Evolutionary conservation across 2,329 filamentous ascomycete species (phyloP), one percentile per base, ranked within the genome.

Genomic region (Colletotrichum navitas): DNA sequence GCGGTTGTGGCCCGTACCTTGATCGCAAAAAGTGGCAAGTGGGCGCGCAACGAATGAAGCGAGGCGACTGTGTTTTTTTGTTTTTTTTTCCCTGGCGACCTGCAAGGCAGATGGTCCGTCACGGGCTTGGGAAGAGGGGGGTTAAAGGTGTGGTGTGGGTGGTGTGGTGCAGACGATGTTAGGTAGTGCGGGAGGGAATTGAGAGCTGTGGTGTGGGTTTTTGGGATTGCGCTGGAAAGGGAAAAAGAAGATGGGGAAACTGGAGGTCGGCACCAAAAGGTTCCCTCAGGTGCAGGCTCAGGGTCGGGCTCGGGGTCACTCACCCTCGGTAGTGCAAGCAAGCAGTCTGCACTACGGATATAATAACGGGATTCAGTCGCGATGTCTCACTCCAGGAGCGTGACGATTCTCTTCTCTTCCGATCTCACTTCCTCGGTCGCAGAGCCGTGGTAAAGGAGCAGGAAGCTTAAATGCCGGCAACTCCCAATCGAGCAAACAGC

Each of bases 191-290:
- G 62, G 66, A 71, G 66, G 62, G 68, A 71, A 66, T 62, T 70
- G 70, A 61, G 54, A 70, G 61, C 65, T 58, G 64, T 63, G 66
- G 59, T 69, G 70, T 69, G 67, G 70, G 70, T 72, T 62, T 72
- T 72, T 62, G 66, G 63, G 55, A 58, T 68, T 71, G 65, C 68
- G 65, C 68, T 71, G 59, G 65, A 63, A 71, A 54, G 58, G 68
- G 65, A 63, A 71, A 67, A 68, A 60, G 54, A 71, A 60, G 58
- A 71, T 71, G 65, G 68, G 54, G 68, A 71, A 71, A 71, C 65
- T 68, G 54, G 66, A 69, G 65, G 68, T 68, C 43, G 47, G 68
- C 54, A 68, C 58, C 59, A 54, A 63, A 59, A 45, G 34, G 41
- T 54, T 63, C 49, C 43, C 58, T 64, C 63, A 61, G 54, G 36